These are phyloP conservation scores for Hyaloperonospora brassicae DNA, from an alignment of 352 stramenopile species.

Conservation along the genomic window DNA sequence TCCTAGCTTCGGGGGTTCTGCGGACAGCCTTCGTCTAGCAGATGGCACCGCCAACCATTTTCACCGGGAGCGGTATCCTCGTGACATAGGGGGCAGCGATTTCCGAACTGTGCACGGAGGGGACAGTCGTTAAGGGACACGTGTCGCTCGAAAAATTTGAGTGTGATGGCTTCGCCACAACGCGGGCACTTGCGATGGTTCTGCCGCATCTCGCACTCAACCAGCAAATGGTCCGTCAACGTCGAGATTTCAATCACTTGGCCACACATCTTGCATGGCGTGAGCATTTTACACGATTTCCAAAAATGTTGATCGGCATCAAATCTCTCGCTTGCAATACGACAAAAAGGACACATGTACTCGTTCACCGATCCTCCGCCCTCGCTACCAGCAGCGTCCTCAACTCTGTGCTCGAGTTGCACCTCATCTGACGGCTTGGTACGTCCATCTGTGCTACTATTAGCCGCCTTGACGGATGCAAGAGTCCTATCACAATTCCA, in stretches of 20 bases:
- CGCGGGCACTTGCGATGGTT: conserved; percentile 76
- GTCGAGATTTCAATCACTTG: conserved; percentile 89
- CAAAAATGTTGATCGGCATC: conserved; percentile 91
- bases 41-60: conserved; percentile 59
- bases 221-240: conserved; percentile 86
- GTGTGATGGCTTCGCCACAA: conserved; percentile 78
- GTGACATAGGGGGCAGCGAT: conserved; percentile 76
- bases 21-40: conserved; percentile 61
- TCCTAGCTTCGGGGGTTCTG: conserved; percentile 64
- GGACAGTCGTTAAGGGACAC: conserved; percentile 66
- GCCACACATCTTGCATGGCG: conserved; percentile 87
- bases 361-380: conserved; percentile 69
- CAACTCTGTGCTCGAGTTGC: conserved; percentile 29
- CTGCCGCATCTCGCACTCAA: conserved; percentile 80
- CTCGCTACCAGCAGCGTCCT: conserved; percentile 46
- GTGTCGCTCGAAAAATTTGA: conserved; percentile 80
- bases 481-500: conserved; percentile 7
- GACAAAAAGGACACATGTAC: conserved; percentile 90
- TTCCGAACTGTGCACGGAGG: conserved; percentile 46
- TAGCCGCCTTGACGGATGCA: background rate
- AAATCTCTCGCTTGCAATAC: conserved; percentile 78
- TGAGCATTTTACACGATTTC: conserved; percentile 87
- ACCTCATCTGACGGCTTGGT: conserved; percentile 10
- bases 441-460: conserved; percentile 8
- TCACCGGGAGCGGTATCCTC: conserved; percentile 61